Conservation (phyloP, 345 rosid species). For the Angophora floribunda region DNA sequence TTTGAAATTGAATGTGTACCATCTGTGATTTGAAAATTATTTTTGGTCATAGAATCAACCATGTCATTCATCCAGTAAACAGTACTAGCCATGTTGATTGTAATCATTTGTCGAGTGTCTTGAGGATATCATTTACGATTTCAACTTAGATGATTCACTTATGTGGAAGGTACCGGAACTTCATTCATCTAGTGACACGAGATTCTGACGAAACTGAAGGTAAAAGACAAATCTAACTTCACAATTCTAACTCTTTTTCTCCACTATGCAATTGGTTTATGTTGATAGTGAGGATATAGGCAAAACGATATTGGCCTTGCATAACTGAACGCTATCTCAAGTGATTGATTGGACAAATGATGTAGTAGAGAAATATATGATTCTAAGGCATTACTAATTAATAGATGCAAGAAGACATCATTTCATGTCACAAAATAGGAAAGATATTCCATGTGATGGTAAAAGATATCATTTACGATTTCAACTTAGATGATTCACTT, state of each 20-base stretch:
- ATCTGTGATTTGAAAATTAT: neutral
- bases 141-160: neutral
- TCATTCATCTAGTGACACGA: neutral
- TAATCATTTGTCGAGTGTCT: neutral
- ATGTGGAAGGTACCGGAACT: neutral
- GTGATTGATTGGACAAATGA: accelerated
- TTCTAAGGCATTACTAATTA: too few relatives aligned
- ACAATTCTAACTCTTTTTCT: too few relatives aligned
- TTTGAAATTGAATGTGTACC: neutral
- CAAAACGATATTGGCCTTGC: too few relatives aligned
- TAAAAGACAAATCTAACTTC: neutral
- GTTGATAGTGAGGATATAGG: too few relatives aligned
- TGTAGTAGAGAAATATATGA: too few relatives aligned
- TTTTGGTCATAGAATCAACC: neutral
- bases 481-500: neutral
- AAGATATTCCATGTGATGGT: too few relatives aligned
- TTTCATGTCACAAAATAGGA: too few relatives aligned
- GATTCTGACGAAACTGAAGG: neutral
- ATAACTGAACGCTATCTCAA: accelerated
- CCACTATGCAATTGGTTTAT: accelerated
- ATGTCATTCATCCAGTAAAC: neutral
- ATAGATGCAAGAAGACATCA: too few relatives aligned
- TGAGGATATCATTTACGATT: neutral
- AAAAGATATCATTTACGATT: neutral
- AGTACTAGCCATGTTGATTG: neutral